phyloP scores from a whole-genome alignment of 2,329 filamentous ascomycete genomes.

The Ophiostoma novo-ulmi region DNA sequence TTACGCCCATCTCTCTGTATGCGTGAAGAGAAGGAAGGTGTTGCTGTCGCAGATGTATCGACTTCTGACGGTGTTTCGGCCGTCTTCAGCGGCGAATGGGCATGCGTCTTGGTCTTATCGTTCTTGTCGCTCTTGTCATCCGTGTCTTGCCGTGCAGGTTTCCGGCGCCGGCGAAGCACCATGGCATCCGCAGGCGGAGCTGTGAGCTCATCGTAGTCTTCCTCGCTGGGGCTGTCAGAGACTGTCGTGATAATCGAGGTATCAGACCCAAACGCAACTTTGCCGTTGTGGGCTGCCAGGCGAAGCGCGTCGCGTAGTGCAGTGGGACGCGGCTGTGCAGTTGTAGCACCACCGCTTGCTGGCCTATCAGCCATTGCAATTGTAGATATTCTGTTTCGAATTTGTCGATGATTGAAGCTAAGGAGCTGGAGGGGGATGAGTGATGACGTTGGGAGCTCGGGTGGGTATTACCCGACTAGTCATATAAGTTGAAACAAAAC shows the following conservation, averaged over 20 bases:
- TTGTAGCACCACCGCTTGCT: neutral
- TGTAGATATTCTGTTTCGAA: neutral
- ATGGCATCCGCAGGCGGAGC: slow-evolving; percentile 27
- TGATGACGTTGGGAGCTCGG: neutral
- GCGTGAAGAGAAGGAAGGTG: slow-evolving; percentile 1
- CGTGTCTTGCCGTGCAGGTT: slow-evolving; percentile 14
- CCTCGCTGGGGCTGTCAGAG: slow-evolving; percentile 43
- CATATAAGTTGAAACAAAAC: neutral
- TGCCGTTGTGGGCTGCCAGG: slow-evolving; percentile 11
- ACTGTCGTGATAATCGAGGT: slow-evolving; percentile 24
- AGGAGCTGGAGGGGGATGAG: neutral
- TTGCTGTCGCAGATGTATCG: neutral
- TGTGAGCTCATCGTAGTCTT: slow-evolving; percentile 42
- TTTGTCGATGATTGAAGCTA: neutral
- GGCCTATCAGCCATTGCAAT: neutral
- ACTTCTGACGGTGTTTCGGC: neutral
- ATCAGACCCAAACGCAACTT: slow-evolving; percentile 21
- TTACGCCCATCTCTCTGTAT: slow-evolving; percentile 19
- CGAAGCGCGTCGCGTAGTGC: slow-evolving; percentile 30
- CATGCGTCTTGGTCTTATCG: neutral
- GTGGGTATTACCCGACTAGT: slow-evolving; percentile 5
- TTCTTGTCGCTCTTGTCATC: slow-evolving; percentile 10
- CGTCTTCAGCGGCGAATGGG: slow-evolving; percentile 15
- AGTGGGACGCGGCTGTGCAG: slow-evolving; percentile 20
- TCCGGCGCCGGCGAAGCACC: slow-evolving; percentile 27